Percentiles rank a stretch among this genome's conserved stretches.
Evolutionary conservation across 2,329 filamentous ascomycete genomes (phyloP).

Genomic region (Nannizziopsis barbatae): DNA sequence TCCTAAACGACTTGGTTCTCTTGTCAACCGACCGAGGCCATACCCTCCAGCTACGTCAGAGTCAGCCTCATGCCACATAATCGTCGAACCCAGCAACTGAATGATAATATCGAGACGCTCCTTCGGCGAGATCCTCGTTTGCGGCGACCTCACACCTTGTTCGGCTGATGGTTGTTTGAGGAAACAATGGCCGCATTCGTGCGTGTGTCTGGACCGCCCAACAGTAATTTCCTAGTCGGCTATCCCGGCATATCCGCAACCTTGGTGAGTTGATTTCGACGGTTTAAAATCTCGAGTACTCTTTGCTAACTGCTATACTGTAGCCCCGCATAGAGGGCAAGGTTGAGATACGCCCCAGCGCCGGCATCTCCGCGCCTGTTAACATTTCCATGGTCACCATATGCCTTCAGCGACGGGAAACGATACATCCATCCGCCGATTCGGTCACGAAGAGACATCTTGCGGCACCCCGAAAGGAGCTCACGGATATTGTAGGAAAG

Average conservation of each 20-base stretch:
- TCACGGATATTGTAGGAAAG: conserved; percentile 86
- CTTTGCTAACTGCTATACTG: conserved; percentile 13
- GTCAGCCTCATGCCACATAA: conserved; percentile 8
- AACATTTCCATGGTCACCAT: conserved; percentile 88
- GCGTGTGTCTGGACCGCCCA: conserved; percentile 92
- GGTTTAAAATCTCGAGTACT: not conserved
- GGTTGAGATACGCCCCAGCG: conserved; percentile 83
- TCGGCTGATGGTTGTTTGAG: conserved; percentile 16
- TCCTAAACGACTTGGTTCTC: not conserved
- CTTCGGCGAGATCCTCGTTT: not conserved
- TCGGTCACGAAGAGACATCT: conserved; percentile 87
- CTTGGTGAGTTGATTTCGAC: conserved; percentile 55
- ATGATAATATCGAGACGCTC: conserved; percentile 1
- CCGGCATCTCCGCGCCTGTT: conserved; percentile 79
- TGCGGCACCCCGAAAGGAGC: conserved; percentile 79
- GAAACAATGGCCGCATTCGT: conserved; percentile 62
- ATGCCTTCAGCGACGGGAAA: conserved; percentile 83
- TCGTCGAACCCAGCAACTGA: not conserved
- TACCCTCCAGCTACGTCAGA: not conserved
- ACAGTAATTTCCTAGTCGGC: conserved; percentile 91
- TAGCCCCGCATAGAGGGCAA: conserved; percentile 95
- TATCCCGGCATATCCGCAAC: conserved; percentile 98
- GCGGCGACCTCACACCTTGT: not conserved
- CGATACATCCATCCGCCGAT: conserved; percentile 91
- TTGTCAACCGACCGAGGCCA: not conserved